Percentiles rank a stretch among this genome's conserved stretches.
These are phyloP conservation scores for Salicornia ramosissima DNA, from an alignment of 148 eudicot genomes.

Conservation along the genomic window DNA sequence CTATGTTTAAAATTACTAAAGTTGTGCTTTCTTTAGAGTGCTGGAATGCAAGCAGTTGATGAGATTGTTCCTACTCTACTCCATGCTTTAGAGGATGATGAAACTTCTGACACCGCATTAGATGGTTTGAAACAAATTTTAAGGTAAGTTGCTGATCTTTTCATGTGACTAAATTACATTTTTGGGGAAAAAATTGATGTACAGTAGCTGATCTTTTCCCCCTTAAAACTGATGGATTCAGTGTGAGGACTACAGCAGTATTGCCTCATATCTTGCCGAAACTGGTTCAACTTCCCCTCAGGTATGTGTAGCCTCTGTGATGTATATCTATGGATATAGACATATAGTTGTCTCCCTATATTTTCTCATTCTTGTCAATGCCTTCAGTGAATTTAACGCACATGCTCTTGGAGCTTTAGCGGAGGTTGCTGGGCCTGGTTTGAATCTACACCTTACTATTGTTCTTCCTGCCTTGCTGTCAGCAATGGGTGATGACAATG, in stretches of 20 bases:
- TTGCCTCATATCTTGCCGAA: conserved; percentile 97
- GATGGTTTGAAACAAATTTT: conserved; percentile 98
- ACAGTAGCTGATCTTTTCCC: conserved; percentile 17
- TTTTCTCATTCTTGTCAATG: conserved; percentile 14
- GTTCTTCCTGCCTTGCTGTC: conserved; percentile 82
- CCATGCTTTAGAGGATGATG: conserved; percentile 94
- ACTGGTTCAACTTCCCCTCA: conserved; percentile 86
- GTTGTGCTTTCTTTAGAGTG: conserved; percentile 51
- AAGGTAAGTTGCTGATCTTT: conserved; percentile 49
- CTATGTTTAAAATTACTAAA: conserved; percentile 9
- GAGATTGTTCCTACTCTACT: conserved; percentile 96
- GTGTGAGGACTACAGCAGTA: conserved; percentile 95
- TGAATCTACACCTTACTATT: conserved; percentile 70
- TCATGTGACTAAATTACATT: conserved; percentile 2
- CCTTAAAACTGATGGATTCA: conserved; percentile 18
- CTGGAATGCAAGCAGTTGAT: conserved; percentile 99
- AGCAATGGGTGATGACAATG: conserved; percentile 70
- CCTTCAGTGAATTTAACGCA: conserved; percentile 86
- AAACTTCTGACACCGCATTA: conserved; percentile 84
- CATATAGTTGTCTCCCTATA: background rate
- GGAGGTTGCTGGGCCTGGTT: conserved; percentile 96
- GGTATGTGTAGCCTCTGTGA: conserved; percentile 43
- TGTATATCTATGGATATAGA: too few relatives aligned
- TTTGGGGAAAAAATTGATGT: background rate
- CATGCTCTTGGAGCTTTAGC: conserved; percentile 99